Evolutionary conservation across 768 basidiomycete genomes (phyloP), one percentile per base, ranked within the genome.

Genomic region (Hebeloma cylindrosporum): DNA sequence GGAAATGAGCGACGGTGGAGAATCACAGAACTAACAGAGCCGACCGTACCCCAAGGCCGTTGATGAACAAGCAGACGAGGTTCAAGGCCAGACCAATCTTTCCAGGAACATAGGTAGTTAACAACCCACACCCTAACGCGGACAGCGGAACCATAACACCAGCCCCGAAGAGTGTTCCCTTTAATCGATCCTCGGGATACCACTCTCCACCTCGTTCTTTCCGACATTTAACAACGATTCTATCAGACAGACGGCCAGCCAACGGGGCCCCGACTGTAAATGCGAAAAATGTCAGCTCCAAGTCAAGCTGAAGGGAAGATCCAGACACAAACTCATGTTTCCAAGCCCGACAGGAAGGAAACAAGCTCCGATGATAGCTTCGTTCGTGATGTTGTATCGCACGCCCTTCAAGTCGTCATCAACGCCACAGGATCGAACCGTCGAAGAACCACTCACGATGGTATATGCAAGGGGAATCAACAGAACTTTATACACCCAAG

Each of bases 151-250:
- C 67, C 25, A 85, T 63, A 16, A 77, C 31, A 0, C 72, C 58
- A 2, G 70, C 71, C 5, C 79, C 77, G 2, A 68, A 50, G 25
- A 78, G 57, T 1, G 75, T 67, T 2, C 71, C 80, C 1, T 79
- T 74, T 21, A 87, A 68, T 3, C 85, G 75, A 51, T 85, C 86
- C 59, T 88, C 84, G 0, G 85, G 84, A 29, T 77, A 73, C 82
- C 80, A 85, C 6, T 64, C 53, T 0, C 83, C 83, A 0, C 71
- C 71, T 14, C 82, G 74, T 3, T 64, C 52, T 36, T 68, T 62
- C 11, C 73, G 73, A 59, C 75, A 80, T 25, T 58, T 53, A 8
- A 72, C 62, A n/a, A 88, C 66, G 0, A 74, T 60, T 23, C 50
- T 50, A 59, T 88, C 85, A 0, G 85, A 85, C 0, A 84, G 43